Base-by-base conservation (phyloP, 2,329 filamentous ascomycete species). In the Aureobasidium lini region DNA sequence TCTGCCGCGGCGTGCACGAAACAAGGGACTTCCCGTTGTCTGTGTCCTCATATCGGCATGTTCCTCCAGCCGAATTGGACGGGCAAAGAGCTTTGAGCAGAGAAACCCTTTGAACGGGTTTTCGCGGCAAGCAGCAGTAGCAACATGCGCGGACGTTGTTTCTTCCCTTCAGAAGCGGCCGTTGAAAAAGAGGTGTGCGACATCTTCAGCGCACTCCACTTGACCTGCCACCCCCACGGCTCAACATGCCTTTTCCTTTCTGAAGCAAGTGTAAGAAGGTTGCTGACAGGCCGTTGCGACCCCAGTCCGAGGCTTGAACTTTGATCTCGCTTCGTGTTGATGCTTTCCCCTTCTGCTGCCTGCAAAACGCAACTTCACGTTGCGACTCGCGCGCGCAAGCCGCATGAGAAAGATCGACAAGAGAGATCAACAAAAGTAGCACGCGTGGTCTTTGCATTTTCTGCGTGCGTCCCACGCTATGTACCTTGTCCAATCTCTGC, bases 271-370 rank as follows among this genome's bases (percentile, higher is more conserved):
- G 50, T 23, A 43, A 54, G 50, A 56, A 56, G 52, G 52, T 56
- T 56, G 40, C 52, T 44, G 52, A 56, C 52, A 56, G 52, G 40
- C 40, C 52, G 52, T 56, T 56, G 52, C 52, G 23, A 44, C 40
- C 52, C 52, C 52, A 34, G 50, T 32, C 32, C 50, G 16, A 54
- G 50, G 50, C 50, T 54, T 52, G 50, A 54, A 54, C 39, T 56
- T 40, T 46, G n/a, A 37, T 56, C 23, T 40, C 48, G 48, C 48
- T 52, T 52, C 48, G 36, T 52, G 36, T 15, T 13, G 48, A 32
- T 56, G 32, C 31, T 6, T 23, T 23, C 23, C 23, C 23, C 23
- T 23, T 23, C 23, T 23, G 23, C 23, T 23, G 23, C 23, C 23
- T 23, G 23, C 42, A 37, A 29, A 56, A 46, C 40, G 31, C 32